phyloP scores from a whole-genome alignment of 495 filamentous ascomycete species.

The Pseudevernia furfuracea region DNA sequence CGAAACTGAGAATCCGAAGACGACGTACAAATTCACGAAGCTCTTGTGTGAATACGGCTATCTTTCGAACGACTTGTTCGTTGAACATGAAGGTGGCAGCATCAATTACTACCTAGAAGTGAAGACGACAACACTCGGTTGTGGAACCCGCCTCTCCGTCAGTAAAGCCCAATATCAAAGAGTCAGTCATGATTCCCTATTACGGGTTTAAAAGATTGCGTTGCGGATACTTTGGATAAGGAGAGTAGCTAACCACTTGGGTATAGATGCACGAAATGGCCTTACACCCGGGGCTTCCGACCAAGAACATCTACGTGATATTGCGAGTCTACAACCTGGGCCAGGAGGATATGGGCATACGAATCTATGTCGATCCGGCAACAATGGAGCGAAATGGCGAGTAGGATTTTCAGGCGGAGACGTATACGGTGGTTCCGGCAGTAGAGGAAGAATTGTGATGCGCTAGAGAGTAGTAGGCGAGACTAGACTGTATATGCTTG shows the following conservation, averaged over 20 bases:
- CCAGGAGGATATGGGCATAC: slow-evolving; percentile 28
- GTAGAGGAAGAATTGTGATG: background rate
- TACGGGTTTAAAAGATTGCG: background rate
- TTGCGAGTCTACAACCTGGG: slow-evolving; percentile 38
- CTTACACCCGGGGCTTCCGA: background rate
- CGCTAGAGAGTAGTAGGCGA: background rate
- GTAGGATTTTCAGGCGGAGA: slow-evolving; percentile 29
- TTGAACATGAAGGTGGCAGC: background rate
- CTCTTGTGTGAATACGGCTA: no score
- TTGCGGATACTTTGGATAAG: background rate
- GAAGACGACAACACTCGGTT: background rate
- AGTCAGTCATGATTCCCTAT: background rate
- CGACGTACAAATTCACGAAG: no score
- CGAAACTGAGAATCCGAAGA: background rate
- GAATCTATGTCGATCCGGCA: slow-evolving; percentile 36
- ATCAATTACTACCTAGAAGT: slow-evolving; percentile 6
- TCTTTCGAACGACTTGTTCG: background rate
- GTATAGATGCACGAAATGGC: slow-evolving; percentile 1
- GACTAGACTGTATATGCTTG: no score
- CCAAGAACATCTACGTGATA: slow-evolving; percentile 34
- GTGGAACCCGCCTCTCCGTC: background rate
- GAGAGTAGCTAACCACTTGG: background rate
- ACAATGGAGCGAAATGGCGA: slow-evolving; percentile 21
- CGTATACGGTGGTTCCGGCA: slow-evolving; percentile 27
- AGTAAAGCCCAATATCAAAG: slow-evolving; percentile 6